Base-by-base conservation (phyloP, 805 yeast genomes). In the Zygosaccharomyces gambellarensis region DNA sequence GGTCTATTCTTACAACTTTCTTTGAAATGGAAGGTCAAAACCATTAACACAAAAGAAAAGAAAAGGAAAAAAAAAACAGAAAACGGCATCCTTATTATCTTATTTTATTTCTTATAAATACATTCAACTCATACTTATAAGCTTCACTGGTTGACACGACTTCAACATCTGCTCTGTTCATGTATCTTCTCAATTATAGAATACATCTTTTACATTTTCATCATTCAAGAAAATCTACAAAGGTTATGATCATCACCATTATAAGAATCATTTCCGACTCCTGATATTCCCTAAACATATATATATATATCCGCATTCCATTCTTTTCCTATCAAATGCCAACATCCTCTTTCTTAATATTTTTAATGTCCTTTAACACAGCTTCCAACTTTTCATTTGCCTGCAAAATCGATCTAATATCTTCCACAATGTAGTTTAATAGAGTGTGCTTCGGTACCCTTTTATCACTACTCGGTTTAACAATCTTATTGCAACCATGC, bases 361-460 rank as follows among this genome's bases (percentile, higher is more conserved):
- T 42, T 10, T 36, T 21, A 27, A 19, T 32, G 29, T 42, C 47
- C 21, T 32, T 29, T 8, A 51, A 45, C 36, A 52, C 11, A 17
- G 23, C 44, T 42, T 61, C 65, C 41, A 68, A 48, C 23, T 51
- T 51, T 29, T 54, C 53, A 50, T 68, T 68, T 14, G 69, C 69
- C 22, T 43, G 50, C 5, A 54, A 39, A 1, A 68, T 42, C 22
- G 53, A 47, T 34, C 58, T 59, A 14, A 68, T 61, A 46, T 68
- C 72, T 27, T 65, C 59, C 7, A 67, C 58, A 12, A 67, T 52
- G 39, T 54, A 59, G 29, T 53, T 60, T 39, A 68, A 53, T n/a
- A 63, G 47, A 3, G 58, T 53, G 49, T 66, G 61, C 44, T 68
- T 68, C n/a, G 71, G 65, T 19, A 64, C 56, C 45, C 71, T 58